Evolutionary conservation across 2,329 filamentous ascomycete genomes (phyloP).

Genomic region (Geoglossum cookeanum): DNA sequence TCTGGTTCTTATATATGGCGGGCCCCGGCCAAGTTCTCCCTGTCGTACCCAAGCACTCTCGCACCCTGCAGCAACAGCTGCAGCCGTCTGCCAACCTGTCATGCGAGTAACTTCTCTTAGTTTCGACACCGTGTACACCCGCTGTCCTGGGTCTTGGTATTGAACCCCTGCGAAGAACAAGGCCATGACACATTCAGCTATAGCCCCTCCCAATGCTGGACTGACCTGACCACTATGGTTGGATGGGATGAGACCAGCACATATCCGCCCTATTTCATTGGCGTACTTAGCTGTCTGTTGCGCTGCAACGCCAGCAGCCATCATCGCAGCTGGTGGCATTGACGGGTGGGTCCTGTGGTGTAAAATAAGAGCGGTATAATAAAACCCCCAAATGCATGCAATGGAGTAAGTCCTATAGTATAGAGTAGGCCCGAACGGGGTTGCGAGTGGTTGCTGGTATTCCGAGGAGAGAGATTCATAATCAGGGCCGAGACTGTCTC

Average conservation of each 20-base stretch:
- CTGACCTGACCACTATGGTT: slow-evolving; percentile 40
- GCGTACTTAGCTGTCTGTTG: slow-evolving; percentile 51
- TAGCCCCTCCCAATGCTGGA: slow-evolving; percentile 57
- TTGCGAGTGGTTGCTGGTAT: slow-evolving; percentile 36
- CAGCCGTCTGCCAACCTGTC: slow-evolving; percentile 74
- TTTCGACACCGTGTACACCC: slow-evolving; percentile 57
- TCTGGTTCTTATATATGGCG: slow-evolving; percentile 42
- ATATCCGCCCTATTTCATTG: slow-evolving; percentile 59
- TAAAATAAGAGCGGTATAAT: slow-evolving; percentile 68
- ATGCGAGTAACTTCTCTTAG: slow-evolving; percentile 57
- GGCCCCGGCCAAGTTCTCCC: slow-evolving; percentile 52
- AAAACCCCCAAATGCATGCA: slow-evolving; percentile 71
- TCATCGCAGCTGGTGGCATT: slow-evolving; percentile 82
- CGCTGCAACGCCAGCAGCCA: slow-evolving; percentile 64
- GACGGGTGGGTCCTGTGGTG: slow-evolving; percentile 66
- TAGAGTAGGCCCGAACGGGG: slow-evolving; percentile 66
- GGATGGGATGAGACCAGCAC: slow-evolving; percentile 46
- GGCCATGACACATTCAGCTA: slow-evolving; percentile 66
- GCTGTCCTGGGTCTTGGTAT: slow-evolving; percentile 51
- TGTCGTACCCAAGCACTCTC: slow-evolving; percentile 70
- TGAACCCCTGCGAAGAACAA: slow-evolving; percentile 77
- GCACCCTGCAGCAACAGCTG: slow-evolving; percentile 64
- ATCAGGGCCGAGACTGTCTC: slow-evolving; percentile 45
- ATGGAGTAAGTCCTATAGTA: slow-evolving; percentile 79
- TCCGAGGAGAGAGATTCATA: slow-evolving; percentile 61